phyloP scores from a whole-genome alignment of 139 green algal species.

The Haematococcus sp. region DNA sequence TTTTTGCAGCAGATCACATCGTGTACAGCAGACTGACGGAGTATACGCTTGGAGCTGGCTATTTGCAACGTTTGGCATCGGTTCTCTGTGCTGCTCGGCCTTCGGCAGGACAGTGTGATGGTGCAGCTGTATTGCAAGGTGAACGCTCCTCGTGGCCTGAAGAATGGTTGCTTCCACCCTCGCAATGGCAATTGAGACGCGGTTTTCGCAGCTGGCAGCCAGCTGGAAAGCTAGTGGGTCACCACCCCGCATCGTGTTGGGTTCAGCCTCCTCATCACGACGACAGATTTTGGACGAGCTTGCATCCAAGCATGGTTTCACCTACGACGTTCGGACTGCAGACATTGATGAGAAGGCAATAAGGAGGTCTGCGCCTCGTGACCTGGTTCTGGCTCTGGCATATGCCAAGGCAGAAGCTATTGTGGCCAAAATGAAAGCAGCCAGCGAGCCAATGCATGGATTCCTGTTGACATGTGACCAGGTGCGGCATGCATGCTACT shows the following conservation, averaged over 20 bases:
- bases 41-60: no score
- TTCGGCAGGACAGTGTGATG: no score
- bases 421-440: conserved; percentile 30
- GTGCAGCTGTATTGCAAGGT: no score
- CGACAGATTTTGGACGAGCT: conserved; percentile 31
- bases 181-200: no score
- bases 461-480: conserved; percentile 70
- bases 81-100: no score
- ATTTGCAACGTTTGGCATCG: no score
- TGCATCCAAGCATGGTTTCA: conserved; percentile 32
- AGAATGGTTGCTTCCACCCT: no score
- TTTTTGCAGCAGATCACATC: no score
- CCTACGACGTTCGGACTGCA: conserved; percentile 55
- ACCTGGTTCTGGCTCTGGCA: conserved; percentile 68
- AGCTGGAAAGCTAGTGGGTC: no score
- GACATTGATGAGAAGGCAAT: conserved; percentile 86
- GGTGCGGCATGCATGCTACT: conserved; percentile 12
- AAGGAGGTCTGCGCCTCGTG: conserved; percentile 39
- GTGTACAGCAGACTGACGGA: no score
- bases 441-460: neutral
- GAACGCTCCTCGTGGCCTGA: no score
- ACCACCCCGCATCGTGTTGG: conserved; percentile 29
- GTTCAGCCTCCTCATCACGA: conserved; percentile 26
- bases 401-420: conserved; percentile 75
- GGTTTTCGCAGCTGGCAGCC: no score